Percentiles rank a stretch among this genome's conserved stretches.
phyloP scores from a whole-genome alignment of 306 rosid genomes.

The Hylodesmum podocarpum region DNA sequence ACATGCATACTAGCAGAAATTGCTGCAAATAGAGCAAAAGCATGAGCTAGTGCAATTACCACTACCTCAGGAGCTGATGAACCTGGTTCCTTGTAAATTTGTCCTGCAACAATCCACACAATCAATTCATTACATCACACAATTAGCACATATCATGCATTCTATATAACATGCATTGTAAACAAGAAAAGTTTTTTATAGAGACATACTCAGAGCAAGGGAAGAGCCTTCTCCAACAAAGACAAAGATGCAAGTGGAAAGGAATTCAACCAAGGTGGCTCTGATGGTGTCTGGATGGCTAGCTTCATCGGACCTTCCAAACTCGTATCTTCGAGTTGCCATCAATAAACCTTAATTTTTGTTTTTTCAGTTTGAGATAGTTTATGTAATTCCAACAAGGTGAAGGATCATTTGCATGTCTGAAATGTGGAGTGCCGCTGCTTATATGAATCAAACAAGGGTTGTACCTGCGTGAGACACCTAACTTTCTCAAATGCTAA shows the following conservation, averaged over 20 bases:
- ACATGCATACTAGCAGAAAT: conserved; percentile 57
- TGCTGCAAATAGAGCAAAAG: conserved; percentile 61
- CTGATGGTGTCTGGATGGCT: conserved; percentile 77
- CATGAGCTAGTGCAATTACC: conserved; percentile 63
- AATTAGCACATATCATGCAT: no score
- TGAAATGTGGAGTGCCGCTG: conserved; percentile 44
- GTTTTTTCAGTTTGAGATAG: no score
- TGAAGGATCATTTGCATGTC: conserved; percentile 38
- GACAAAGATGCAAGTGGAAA: conserved; percentile 74
- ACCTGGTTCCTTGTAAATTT: conserved; percentile 49
- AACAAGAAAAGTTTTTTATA: no score
- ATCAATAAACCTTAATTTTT: not conserved
- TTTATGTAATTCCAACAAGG: no score
- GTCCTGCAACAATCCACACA: conserved; percentile 39
- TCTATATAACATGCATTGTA: no score
- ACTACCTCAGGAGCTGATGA: conserved; percentile 51
- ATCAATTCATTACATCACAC: not conserved
- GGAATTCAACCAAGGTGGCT: conserved; percentile 73
- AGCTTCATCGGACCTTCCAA: conserved; percentile 75
- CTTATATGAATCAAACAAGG: conserved; percentile 34
- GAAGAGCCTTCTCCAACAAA: conserved; percentile 84
- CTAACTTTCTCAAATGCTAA: conserved; percentile 23
- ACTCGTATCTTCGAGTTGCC: conserved; percentile 65
- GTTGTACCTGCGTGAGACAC: conserved; percentile 37
- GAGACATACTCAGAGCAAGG: conserved; percentile 58